Evolutionary conservation across 164 flowering plant species (phyloP), one percentile per base, ranked within the genome.

Genomic region (Echeveria elegans): DNA sequence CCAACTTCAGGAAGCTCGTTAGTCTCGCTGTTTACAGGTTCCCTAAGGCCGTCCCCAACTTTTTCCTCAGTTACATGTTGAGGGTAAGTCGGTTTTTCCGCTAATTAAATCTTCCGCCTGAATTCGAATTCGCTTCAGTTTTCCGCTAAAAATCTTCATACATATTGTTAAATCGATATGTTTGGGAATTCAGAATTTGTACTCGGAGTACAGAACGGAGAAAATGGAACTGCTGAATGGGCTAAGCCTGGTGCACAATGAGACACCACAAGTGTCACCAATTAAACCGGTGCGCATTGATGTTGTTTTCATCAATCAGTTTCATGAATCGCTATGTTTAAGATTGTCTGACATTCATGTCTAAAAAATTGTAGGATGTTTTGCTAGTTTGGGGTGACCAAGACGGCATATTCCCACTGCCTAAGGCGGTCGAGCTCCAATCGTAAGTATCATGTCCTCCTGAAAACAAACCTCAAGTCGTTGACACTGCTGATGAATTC

Each of bases 141-240:
- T n/a, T n/a, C n/a, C n/a, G n/a, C n/a, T n/a, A n/a, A n/a, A n/a
- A n/a, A n/a, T n/a, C n/a, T n/a, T n/a, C n/a, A n/a, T n/a, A n/a
- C n/a, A n/a, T n/a, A n/a, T n/a, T n/a, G n/a, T n/a, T n/a, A n/a
- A n/a, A n/a, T 34, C 37, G 37, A 34, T 3, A 34, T 34, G 37
- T n/a, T n/a, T 65, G 0, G 29, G 71, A 8, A 52, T 74, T 70
- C 81, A 90, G 95, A 80, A 64, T 59, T 58, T 85, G 65, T 88
- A 77, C 73, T 32, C 65, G 2, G 82, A 80, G 5, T 85, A 85
- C 32, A 83, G 82, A 72, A 69, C 79, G 71, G 85, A 85, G 70
- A 88, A 88, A 76, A 50, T 78, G 69, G 86, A 87, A 58, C 83
- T 90, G 52, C 74, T 90, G 21, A 61, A 67, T 52, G 90, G 83